Conservation (phyloP, 2,329 filamentous ascomycete genomes). For the Aspergillus floridensis region DNA sequence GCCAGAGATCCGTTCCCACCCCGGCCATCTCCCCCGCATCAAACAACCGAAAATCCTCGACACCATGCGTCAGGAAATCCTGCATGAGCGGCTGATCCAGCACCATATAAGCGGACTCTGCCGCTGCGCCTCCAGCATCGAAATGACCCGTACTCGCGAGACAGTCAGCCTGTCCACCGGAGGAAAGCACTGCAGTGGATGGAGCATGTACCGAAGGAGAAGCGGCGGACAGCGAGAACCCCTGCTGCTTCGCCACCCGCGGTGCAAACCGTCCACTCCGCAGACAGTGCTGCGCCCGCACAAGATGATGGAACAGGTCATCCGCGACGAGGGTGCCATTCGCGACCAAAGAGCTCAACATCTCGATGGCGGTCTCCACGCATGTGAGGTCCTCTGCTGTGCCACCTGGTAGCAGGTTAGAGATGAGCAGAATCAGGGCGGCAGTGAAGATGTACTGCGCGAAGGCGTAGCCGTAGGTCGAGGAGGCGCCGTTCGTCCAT, state of each 20-base stretch:
- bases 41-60: too few species aligned
- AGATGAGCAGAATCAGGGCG: constrained; percentile 31
- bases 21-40: too few species aligned
- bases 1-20: too few species aligned
- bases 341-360: constrained; percentile 24
- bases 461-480: constrained; percentile 35
- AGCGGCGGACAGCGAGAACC: too few species aligned
- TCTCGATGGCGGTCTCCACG: constrained; percentile 27
- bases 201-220: too few species aligned
- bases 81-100: constrained; percentile 27
- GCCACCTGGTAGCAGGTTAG: constrained; percentile 21
- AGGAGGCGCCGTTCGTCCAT: constrained; percentile 32
- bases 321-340: constrained; percentile 30
- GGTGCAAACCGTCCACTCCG: background rate
- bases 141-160: too few species aligned
- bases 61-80: constrained; percentile 21
- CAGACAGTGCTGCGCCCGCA: constrained; percentile 15
- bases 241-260: too few species aligned
- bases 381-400: constrained; percentile 19
- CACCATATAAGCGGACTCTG: constrained; percentile 22
- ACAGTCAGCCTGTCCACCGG: too few species aligned
- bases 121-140: too few species aligned
- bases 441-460: constrained; percentile 36
- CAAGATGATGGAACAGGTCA: constrained; percentile 29
- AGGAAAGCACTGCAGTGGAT: too few species aligned